Conservation (phyloP, 352 stramenopile species). For the Pythium guiyangense region DNA sequence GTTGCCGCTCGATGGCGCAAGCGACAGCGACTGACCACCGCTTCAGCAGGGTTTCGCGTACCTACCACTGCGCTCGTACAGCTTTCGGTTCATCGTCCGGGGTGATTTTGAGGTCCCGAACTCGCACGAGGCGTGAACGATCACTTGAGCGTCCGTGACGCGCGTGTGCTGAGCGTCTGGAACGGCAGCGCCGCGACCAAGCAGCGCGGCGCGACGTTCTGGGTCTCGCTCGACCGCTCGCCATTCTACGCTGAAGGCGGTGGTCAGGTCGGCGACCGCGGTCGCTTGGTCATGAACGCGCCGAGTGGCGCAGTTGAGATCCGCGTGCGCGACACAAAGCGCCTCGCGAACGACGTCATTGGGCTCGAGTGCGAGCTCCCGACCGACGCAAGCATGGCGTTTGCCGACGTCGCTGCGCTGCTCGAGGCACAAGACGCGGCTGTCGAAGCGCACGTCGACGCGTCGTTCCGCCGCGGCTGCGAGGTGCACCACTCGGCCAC, state of each 20-base stretch:
- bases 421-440: slow-evolving; percentile 5
- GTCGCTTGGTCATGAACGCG: slow-evolving; percentile 24
- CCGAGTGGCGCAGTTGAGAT: slow-evolving; percentile 9
- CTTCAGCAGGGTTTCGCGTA: slow-evolving; percentile 84
- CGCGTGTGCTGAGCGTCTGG: slow-evolving; percentile 37
- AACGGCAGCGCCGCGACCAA: no score
- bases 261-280: slow-evolving; percentile 71
- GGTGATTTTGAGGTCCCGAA: slow-evolving; percentile 85
- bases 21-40: slow-evolving; percentile 24
- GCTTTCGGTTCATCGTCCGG: slow-evolving; percentile 84
- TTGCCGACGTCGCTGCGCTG: slow-evolving; percentile 22
- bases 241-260: slow-evolving; percentile 81
- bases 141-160: slow-evolving; percentile 27
- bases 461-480: slow-evolving; percentile 41
- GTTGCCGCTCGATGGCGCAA: slow-evolving; percentile 23
- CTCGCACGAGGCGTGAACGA: slow-evolving; percentile 75
- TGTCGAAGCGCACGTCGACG: slow-evolving; percentile 48
- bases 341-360: slow-evolving; percentile 34
- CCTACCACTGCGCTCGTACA: slow-evolving; percentile 73
- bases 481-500: slow-evolving; percentile 63
- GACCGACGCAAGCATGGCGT: slow-evolving; percentile 15
- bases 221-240: slow-evolving; percentile 45
- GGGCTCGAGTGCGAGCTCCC: slow-evolving; percentile 40
- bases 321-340: slow-evolving; percentile 42
- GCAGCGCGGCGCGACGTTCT: slow-evolving; percentile 15